Base-by-base conservation (phyloP, 2,329 filamentous ascomycete species). In the Alternaria consortialis region DNA sequence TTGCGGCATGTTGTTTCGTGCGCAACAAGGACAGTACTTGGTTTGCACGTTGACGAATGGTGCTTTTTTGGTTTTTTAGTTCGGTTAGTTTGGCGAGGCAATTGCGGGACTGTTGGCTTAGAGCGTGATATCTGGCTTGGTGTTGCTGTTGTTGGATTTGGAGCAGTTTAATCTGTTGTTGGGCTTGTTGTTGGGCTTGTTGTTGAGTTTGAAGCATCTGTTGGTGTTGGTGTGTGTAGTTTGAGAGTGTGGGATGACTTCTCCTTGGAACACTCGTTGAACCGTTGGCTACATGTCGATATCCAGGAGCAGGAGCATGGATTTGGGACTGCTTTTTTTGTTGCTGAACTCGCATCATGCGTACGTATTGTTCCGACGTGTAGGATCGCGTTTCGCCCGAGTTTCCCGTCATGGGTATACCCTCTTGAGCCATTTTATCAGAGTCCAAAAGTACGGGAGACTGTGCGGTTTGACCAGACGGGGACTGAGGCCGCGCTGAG, bases 391-490 rank as follows among this genome's bases (percentile, higher is more conserved):
- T 5, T 42, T 42, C 20, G 11, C 39, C 11, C 5, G 27, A 37
- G 43, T 64, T 66, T 15, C 40, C 59, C 2, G 54, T 56, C 63
- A 62, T 66, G 3, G 65, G 65, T 11, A 66, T 68, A 15, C 65
- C 63, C 7, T 67, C 65, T 29, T 47, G 47, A 5, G 52, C 52
- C 52, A 66, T 60, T n/a, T 34, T 56, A 7, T 63, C 62, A 4
- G 50, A 29, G 44, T 66, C 55, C 1, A 69, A 53, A 15, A 62
- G 31, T 8, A 60, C 27, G 7, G 59, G 65, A n/a, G 63, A 64
- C 15, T 51, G 46, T 7, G 27, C 20, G n/a, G 12, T 23, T 25
- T 25, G 39, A 20, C 11, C 43, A 12, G 37, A n/a, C 36, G 32
- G 40, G 34, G 15, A 36, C 13, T 32, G 53, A 11, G n/a, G 36